Evolutionary conservation across 768 basidiomycete species (phyloP).

Genomic region (Xerocomellus dryophilus): DNA sequence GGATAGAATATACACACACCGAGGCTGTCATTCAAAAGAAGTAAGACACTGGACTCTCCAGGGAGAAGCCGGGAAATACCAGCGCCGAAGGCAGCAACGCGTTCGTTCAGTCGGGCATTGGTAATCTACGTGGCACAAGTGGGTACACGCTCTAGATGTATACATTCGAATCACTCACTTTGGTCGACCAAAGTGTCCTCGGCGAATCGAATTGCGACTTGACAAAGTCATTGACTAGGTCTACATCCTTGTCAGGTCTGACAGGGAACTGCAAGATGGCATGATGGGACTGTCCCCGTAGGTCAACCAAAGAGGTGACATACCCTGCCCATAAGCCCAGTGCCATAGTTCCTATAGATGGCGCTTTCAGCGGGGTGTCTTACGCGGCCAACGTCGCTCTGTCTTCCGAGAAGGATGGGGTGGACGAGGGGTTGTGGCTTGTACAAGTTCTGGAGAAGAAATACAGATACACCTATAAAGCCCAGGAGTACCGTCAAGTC

Average conservation of each 20-base stretch:
- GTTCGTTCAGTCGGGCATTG: constrained; percentile 66
- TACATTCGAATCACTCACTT: constrained; percentile 42
- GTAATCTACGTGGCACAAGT: constrained; percentile 53
- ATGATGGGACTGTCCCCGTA: background rate
- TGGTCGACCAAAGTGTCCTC: constrained; percentile 77
- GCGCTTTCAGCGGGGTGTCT: constrained; percentile 81
- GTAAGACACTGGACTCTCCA: constrained; percentile 62
- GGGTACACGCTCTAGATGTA: background rate
- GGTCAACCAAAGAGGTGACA: constrained; percentile 26
- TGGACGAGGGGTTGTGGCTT: constrained; percentile 85
- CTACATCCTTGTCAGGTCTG: constrained; percentile 68
- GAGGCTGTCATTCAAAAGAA: constrained; percentile 75
- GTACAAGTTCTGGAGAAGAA: constrained; percentile 74
- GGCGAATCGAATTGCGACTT: constrained; percentile 62
- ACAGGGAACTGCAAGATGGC: constrained; percentile 57
- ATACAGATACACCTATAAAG: constrained; percentile 71
- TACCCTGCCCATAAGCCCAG: constrained; percentile 78
- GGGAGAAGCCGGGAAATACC: constrained; percentile 61
- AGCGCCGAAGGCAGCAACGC: constrained; percentile 68
- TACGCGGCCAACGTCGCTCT: constrained; percentile 85
- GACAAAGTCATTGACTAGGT: constrained; percentile 63
- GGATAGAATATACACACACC: constrained; percentile 42
- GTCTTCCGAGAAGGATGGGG: constrained; percentile 88
- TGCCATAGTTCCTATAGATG: constrained; percentile 87
- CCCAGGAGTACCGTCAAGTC: constrained; percentile 76